Percentiles rank a stretch among this genome's conserved stretches.
Conservation (phyloP, 306 rosid species). For the Quercus rubra region DNA sequence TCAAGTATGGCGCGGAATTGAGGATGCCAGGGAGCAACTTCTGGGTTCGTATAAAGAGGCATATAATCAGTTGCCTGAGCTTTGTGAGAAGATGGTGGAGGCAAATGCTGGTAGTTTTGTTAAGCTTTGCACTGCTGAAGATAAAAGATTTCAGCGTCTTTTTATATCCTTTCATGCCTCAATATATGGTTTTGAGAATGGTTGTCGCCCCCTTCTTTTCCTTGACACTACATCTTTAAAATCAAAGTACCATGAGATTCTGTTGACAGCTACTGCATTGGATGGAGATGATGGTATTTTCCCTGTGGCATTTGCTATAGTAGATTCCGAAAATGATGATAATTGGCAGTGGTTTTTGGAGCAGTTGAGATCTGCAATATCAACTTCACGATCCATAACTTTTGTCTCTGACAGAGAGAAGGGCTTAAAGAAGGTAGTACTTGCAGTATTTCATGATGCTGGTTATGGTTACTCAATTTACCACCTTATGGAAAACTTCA, state of each 20-base stretch:
- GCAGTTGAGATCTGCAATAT: constrained; percentile 32
- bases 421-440: constrained; percentile 33
- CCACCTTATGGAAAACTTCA: constrained; percentile 53
- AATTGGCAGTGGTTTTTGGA: constrained; percentile 55
- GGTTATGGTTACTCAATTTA: constrained; percentile 42
- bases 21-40: constrained; percentile 47
- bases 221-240: constrained; percentile 44
- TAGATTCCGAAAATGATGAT: constrained; percentile 39
- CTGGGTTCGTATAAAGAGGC: constrained; percentile 53
- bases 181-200: constrained; percentile 41
- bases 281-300: constrained; percentile 49
- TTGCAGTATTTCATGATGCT: constrained; percentile 34
- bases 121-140: constrained; percentile 28
- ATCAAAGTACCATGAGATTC: constrained; percentile 46
- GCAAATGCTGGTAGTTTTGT: constrained; percentile 47
- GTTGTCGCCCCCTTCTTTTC: constrained; percentile 56
- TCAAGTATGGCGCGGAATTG: constrained; percentile 55
- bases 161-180: constrained; percentile 41
- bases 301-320: constrained; percentile 50
- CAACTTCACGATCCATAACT: constrained; percentile 32
- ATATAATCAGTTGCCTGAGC: constrained; percentile 38
- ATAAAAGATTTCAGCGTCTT: constrained; percentile 37
- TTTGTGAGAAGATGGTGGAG: constrained; percentile 47
- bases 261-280: constrained; percentile 47
- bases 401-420: constrained; percentile 51